A percentile compares a stretch with the other conserved stretches of the same genome.
phyloP scores from a whole-genome alignment of 2,329 filamentous ascomycete species.

The Laburnicola sp. region DNA sequence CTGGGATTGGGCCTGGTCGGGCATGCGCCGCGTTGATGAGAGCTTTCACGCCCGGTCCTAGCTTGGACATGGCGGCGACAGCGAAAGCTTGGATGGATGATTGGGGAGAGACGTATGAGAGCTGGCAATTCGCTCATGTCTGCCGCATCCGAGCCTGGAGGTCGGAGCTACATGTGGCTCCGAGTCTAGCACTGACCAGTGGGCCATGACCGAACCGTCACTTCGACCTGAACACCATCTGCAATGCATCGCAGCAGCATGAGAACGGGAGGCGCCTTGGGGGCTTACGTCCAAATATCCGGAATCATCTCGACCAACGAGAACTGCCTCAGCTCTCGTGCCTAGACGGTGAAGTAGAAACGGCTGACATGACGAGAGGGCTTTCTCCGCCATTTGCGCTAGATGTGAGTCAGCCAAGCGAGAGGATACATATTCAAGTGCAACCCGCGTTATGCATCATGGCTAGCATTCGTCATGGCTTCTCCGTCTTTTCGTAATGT shows the following conservation, averaged over 20 bases:
- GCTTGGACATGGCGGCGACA: conserved; percentile 37
- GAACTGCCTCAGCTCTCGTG: not conserved
- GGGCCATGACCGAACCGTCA: too few species aligned
- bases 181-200: not conserved
- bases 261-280: not conserved
- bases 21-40: conserved; percentile 43
- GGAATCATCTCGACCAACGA: not conserved
- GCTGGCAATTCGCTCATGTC: too few species aligned
- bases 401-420: not conserved
- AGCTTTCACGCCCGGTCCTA: conserved; percentile 39
- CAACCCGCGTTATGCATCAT: not conserved
- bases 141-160: not conserved
- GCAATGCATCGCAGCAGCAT: not conserved
- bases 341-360: not conserved
- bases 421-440: not conserved
- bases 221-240: not conserved
- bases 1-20: conserved; percentile 40
- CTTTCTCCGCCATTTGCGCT: too few species aligned
- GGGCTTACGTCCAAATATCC: not conserved
- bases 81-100: not conserved
- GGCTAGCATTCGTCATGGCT: not conserved
- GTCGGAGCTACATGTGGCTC: conserved; percentile 5
- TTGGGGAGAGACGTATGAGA: not conserved
- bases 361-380: not conserved
- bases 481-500: not conserved